These are phyloP conservation scores for Prototheca cutis DNA, from an alignment of 163 green algal species.

Conservation along the genomic window DNA sequence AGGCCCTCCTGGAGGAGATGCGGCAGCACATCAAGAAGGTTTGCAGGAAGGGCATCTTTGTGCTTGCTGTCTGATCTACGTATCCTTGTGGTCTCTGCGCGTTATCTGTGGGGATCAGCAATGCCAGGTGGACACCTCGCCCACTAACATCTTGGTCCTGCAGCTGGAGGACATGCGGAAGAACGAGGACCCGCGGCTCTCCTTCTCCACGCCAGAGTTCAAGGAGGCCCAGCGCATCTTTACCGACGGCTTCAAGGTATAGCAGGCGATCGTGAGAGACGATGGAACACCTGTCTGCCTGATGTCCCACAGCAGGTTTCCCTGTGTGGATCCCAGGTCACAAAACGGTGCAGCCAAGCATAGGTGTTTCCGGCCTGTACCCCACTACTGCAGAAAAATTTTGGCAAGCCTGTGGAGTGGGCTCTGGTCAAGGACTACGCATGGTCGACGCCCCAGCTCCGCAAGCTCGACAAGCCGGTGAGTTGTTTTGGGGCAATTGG, in stretches of 20 bases:
- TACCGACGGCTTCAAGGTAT: constrained; percentile 85
- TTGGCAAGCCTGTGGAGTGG: constrained; percentile 81
- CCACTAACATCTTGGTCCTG: not conserved
- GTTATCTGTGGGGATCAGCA: no score
- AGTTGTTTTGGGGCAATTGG: no score
- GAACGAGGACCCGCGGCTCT: constrained; percentile 81
- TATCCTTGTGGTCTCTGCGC: no score
- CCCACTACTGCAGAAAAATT: constrained; percentile 91
- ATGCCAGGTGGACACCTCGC: no score
- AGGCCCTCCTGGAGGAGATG: constrained; percentile 80
- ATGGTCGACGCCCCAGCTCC: constrained; percentile 71
- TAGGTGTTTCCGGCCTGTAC: no score
- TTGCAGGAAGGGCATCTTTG: no score
- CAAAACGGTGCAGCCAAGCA: no score
- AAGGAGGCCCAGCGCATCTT: constrained; percentile 84
- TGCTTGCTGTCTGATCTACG: no score
- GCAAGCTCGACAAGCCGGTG: constrained; percentile 58
- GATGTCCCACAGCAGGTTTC: no score
- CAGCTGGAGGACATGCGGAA: constrained; percentile 77
- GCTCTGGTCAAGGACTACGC: constrained; percentile 71
- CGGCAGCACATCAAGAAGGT: constrained; percentile 76
- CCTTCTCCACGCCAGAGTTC: constrained; percentile 91
- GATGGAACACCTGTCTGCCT: no score
- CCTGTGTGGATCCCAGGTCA: no score
- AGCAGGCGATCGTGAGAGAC: no score